Conservation (phyloP, 129 eudicot genomes). For the Pulicaria dysenterica region DNA sequence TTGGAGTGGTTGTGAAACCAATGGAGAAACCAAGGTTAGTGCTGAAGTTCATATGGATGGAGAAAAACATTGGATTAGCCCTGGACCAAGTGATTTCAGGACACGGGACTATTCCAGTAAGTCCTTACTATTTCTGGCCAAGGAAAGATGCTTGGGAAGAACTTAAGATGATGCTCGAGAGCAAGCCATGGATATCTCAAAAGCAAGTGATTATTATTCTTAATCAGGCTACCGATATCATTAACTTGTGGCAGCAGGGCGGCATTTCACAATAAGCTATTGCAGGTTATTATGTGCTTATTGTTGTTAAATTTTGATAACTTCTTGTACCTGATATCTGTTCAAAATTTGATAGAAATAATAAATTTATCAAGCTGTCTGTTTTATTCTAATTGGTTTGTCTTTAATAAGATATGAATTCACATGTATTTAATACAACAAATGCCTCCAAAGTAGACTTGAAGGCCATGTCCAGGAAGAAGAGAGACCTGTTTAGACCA, state of each 20-base stretch:
- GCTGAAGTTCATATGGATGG: conserved; percentile 93
- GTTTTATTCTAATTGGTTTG: background rate
- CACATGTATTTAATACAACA: too few relatives aligned
- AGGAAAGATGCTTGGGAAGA: conserved; percentile 98
- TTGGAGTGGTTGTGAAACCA: conserved; percentile 74
- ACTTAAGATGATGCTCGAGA: conserved; percentile 73
- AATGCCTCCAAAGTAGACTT: too few relatives aligned
- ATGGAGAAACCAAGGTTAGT: conserved; percentile 77
- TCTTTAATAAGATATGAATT: too few relatives aligned
- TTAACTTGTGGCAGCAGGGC: conserved; percentile 91
- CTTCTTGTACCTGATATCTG: conserved; percentile 14
- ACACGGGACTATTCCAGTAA: conserved; percentile 79
- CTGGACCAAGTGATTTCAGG: conserved; percentile 87
- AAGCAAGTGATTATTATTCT: conserved; percentile 73
- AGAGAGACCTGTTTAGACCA: too few relatives aligned
- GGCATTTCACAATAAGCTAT: conserved; percentile 41
- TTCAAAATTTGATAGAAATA: conserved; percentile 11
- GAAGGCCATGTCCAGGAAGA: too few relatives aligned
- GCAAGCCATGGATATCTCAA: conserved; percentile 90
- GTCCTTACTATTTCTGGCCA: conserved; percentile 95
- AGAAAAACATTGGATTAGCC: conserved; percentile 80
- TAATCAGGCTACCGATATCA: conserved; percentile 91
- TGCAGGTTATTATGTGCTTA: background rate
- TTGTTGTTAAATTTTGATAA: conserved; percentile 25
- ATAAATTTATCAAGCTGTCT: too few relatives aligned